phyloP scores from a whole-genome alignment of 495 filamentous ascomycete genomes.

The Aeminium ludgeri region DNA sequence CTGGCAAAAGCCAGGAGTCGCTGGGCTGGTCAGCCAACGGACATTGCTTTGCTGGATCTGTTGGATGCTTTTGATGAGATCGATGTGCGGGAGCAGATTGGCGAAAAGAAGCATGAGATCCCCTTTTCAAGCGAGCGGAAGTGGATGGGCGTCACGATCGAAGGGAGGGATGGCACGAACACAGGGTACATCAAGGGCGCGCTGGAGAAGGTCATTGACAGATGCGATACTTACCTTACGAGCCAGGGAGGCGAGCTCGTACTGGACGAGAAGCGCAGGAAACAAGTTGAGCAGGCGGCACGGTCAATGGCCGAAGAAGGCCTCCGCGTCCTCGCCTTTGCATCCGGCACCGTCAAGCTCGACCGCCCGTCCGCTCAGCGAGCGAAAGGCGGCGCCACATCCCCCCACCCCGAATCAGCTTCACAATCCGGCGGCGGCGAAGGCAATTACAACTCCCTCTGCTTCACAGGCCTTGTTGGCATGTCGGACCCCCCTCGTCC shows the following conservation, averaged over 20 bases:
- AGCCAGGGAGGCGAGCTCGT: constrained; percentile 75
- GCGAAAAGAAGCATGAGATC: constrained; percentile 60
- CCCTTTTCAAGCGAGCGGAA: constrained; percentile 95
- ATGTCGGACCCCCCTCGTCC: constrained; percentile 93
- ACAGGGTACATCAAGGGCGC: constrained; percentile 91
- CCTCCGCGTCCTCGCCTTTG: constrained; percentile 82
- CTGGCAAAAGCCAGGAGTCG: constrained; percentile 52
- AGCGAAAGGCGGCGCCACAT: constrained; percentile 27
- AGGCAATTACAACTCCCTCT: constrained; percentile 72
- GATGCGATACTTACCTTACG: constrained; percentile 81
- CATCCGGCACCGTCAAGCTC: constrained; percentile 44
- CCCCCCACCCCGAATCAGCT: constrained; percentile 30
- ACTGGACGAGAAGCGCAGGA: constrained; percentile 58
- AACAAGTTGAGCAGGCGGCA: constrained; percentile 62
- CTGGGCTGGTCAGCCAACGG: constrained; percentile 94
- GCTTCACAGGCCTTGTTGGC: constrained; percentile 81
- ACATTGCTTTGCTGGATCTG: constrained; percentile 86
- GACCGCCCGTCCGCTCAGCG: constrained; percentile 15
- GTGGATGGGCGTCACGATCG: constrained; percentile 93
- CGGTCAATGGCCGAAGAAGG: constrained; percentile 83
- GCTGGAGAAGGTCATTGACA: constrained; percentile 66
- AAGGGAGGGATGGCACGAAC: constrained; percentile 37
- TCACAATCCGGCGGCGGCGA: constrained; percentile 22
- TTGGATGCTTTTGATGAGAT: constrained; percentile 78
- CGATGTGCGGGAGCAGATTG: constrained; percentile 72